Evolutionary conservation across 257 asterid genomes (phyloP), one percentile per base, ranked within the genome.

Genomic region (Petunia secreta): DNA sequence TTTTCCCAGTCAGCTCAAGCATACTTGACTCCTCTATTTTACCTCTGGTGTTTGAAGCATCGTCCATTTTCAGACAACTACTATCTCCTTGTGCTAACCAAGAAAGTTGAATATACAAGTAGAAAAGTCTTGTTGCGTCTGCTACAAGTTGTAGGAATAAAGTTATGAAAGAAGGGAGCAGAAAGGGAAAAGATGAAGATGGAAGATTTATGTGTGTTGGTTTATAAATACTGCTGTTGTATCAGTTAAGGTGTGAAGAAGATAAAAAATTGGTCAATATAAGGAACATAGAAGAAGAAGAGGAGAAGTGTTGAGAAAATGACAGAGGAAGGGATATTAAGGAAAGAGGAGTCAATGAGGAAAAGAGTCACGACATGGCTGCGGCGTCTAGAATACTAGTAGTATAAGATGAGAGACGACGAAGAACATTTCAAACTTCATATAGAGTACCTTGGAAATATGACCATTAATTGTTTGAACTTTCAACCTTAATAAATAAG

Each of bases 1-100:
- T 83, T 82, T 86, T 92, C 36, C 95, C 97, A 0, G 91, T 91
- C 57, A 90, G 80, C 87, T 91, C 96, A 38, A 92, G 64, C 73
- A 71, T 83, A 3, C 89, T 89, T 0, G 94, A 76, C 3, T 89
- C 89, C 7, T 82, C 87, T 2, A 84, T 13, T 54, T 65, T 85
- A 11, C 83, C 86, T 38, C 55, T 37, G 5, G 54, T 62, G 2
- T 58, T 67, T 2, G 87, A n/a, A 38, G 87, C 59, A 57, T 84
- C 90, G 13, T 84, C 89, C 95, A 94, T 91, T 84, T 78, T 40
- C 53, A 6, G 59, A 44, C 6, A n/a, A 46, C 2, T 37, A 46
- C 2, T 37, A 57, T 8, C 25, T 69, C 41, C 25, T 4, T 9
- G 36, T 9, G 55, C 44, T 55, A 38, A 74, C n/a, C 40, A 36